Base-by-base conservation (phyloP, 176 grass and related monocot genomes). In the Dendrocalamus sinicus region DNA sequence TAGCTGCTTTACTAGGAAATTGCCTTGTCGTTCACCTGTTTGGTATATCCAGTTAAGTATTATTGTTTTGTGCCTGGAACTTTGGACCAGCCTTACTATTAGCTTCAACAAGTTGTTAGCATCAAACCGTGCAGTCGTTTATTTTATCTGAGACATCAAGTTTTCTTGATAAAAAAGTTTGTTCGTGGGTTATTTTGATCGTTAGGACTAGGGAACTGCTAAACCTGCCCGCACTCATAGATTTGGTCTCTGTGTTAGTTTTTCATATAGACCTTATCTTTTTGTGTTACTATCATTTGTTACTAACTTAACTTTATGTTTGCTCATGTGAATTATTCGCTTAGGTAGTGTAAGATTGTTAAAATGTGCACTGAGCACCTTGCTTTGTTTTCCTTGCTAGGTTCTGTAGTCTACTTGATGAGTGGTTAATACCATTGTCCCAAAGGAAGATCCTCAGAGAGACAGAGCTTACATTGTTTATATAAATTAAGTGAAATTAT, bases 401-500 rank as follows among this genome's bases (percentile, higher is more conserved):
- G 70, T 76, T 70, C 44, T 85, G 48, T 78, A 60, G 63, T 70
- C n/a, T 80, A 87, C 46, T 81, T 83, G 67, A 83, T 68, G 73
- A 67, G 32, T 73, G 22, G 12, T 57, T 65, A 9, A 68, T 61
- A 50, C 54, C 44, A 63, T 78, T 84, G 70, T 0, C 69, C 4
- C 20, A 63, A 58, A 10, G 9, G 62, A 83, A 80, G 51, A 83
- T 87, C 85, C 53, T 75, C 47, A 67, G 19, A 41, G 80, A 85
- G 76, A 72, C 11, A 30, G 60, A 59, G 35, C 16, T 67, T 15
- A 58, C 51, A 70, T 82, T 57, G 24, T 79, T 75, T 75, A 50
- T 70, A 10, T 74, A 74, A 59, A 59, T 59, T 77, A 78, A 83
- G 66, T 78, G 3, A 89, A 75, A 41, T 32, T 76, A 82, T 54